Base-by-base conservation (phyloP, 2,329 filamentous ascomycete genomes). In the Pezicula neosporulosa region DNA sequence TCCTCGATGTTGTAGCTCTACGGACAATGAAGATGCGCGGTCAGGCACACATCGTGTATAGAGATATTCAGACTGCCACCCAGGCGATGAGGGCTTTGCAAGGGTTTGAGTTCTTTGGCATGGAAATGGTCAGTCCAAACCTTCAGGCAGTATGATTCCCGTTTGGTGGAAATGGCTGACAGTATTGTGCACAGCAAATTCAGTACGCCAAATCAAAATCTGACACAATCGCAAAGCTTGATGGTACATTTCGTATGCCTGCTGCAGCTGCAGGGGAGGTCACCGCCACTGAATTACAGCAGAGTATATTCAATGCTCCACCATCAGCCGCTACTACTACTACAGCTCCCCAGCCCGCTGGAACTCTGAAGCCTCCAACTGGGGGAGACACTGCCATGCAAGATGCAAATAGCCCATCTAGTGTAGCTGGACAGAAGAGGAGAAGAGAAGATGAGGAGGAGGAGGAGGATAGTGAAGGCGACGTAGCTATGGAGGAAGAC, bases 1-100 rank as follows among this genome's bases (percentile, higher is more conserved):
- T 99, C 15, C 82, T 99, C 52, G 94, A 99, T 67, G 83, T 99
- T 18, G 88, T 97, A 45, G 89, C 90, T 28, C 77, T 97, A 61
- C 95, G 91, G 74, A 96, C 90, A 1, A 78, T 79, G 68, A 90
- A 90, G 73, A 97, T 97, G 92, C 87, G 94, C 46, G 94, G 94
- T 3, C 94, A 99, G 72, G 94, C 94, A 55, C 94, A 97, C 65
- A 77, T 99, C 54, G 88, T 94, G 13, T 97, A 91, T 68, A 83
- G 89, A 52, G 93, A 99, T 68, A 77, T 93, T 33, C 88, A 96
- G 60, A 85, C 90, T n/a, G 90, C 91, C 47, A 96, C 92, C 21
- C 90, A 96, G 67, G 94, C 94, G 2, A 90, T 99, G 90, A 80
- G 93, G 58, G 85, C 89, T 10, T 75, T 97, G 44, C 87, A 97